Evolutionary conservation across 1,284 basidiomycete species (phyloP).

Genomic region (Pascua sp.): DNA sequence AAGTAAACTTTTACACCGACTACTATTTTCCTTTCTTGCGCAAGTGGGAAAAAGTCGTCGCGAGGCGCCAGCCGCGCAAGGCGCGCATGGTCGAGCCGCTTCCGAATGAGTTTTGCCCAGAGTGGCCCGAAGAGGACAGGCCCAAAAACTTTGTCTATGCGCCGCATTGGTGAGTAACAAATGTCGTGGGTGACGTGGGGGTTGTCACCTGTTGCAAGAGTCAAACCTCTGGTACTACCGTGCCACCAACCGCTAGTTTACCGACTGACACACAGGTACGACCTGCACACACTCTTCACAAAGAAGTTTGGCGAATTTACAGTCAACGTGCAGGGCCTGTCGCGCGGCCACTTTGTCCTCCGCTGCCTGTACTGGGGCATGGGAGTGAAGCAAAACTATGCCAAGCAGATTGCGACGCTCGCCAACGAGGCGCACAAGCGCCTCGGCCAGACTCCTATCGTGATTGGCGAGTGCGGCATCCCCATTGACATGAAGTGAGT

Average conservation of each 20-base stretch:
- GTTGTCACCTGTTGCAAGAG: too few relatives aligned
- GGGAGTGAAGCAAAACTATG: slow-evolving; percentile 75
- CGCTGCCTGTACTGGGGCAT: slow-evolving; percentile 80
- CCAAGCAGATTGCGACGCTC: slow-evolving; percentile 74
- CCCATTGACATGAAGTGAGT: slow-evolving; percentile 92
- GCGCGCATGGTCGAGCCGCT: slow-evolving; percentile 77
- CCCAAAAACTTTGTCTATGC: slow-evolving; percentile 76
- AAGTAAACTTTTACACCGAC: slow-evolving; percentile 79
- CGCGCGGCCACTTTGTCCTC: slow-evolving; percentile 75
- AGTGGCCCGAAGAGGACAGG: slow-evolving; percentile 64
- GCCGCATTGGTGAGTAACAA: slow-evolving; percentile 71
- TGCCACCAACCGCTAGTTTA: too few relatives aligned
- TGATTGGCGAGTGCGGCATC: slow-evolving; percentile 86
- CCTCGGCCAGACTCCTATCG: slow-evolving; percentile 71
- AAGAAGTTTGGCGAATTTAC: slow-evolving; percentile 78
- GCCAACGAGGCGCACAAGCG: slow-evolving; percentile 63
- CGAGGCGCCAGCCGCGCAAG: slow-evolving; percentile 37
- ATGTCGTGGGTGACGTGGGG: too few relatives aligned
- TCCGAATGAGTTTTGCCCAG: slow-evolving; percentile 86
- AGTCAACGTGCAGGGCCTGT: slow-evolving; percentile 84
- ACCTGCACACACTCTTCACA: slow-evolving; percentile 75
- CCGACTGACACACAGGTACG: slow-evolving; percentile 62
- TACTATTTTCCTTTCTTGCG: slow-evolving; percentile 79
- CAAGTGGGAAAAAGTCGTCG: slow-evolving; percentile 67
- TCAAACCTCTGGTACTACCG: too few relatives aligned